A percentile compares a stretch with the other conserved stretches of the same genome.
Conservation (phyloP, 768 basidiomycete genomes). For the Favolaschia claudopus region DNA sequence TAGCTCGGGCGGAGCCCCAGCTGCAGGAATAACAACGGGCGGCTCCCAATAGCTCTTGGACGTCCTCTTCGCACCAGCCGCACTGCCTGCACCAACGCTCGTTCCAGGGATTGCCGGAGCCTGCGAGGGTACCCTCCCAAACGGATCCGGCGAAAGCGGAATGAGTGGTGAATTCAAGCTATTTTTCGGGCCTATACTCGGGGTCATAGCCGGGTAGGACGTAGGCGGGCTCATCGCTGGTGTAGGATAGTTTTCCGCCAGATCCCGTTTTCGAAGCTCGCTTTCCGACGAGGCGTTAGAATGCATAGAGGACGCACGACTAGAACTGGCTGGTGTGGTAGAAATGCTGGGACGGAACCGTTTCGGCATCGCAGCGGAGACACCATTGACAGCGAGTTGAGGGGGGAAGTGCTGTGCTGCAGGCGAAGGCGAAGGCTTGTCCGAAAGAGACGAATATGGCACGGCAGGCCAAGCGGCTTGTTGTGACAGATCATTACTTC, state of each 20-base stretch:
- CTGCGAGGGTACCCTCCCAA: conserved; percentile 71
- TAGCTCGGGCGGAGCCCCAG: conserved; percentile 28
- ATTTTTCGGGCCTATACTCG: conserved; percentile 29
- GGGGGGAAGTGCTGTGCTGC: conserved; percentile 60
- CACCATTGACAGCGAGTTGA: conserved; percentile 70
- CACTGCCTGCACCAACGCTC: conserved; percentile 28
- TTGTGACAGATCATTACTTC: conserved; percentile 26
- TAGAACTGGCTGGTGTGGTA: conserved; percentile 28
- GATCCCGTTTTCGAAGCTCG: conserved; percentile 54
- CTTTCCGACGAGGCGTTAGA: conserved; percentile 50
- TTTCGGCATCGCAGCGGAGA: conserved; percentile 67
- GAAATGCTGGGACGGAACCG: conserved; percentile 42
- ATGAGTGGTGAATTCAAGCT: conserved; percentile 66
- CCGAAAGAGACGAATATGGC: conserved; percentile 46
- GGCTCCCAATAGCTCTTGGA: conserved; percentile 55
- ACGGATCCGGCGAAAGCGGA: conserved; percentile 86
- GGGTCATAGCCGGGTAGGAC: conserved; percentile 49
- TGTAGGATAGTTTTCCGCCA: conserved; percentile 61
- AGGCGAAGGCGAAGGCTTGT: conserved; percentile 18
- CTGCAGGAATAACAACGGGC: conserved; percentile 24
- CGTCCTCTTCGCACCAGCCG: conserved; percentile 24
- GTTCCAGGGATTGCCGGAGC: too few species aligned
- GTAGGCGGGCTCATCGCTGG: conserved; percentile 23
- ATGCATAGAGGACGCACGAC: not conserved
- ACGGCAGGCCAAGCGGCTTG: conserved; percentile 51